Evolutionary conservation across 2,329 filamentous ascomycete genomes (phyloP).

Genomic region (Elsinoe fawcettii): DNA sequence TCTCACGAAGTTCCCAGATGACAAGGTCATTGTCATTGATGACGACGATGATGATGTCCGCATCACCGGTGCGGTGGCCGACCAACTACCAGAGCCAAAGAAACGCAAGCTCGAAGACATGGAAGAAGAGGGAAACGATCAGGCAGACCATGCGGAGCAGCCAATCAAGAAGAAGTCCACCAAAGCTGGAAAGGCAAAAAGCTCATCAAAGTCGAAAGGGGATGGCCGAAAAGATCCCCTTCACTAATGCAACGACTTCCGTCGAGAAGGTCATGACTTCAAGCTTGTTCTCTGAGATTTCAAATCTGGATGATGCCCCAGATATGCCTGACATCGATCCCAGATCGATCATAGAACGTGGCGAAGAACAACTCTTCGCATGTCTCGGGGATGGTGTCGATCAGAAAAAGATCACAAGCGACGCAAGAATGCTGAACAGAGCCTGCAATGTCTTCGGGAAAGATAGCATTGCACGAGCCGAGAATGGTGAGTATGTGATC

Average conservation of each 20-base stretch:
- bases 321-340: background rate
- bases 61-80: background rate
- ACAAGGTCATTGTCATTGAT: background rate
- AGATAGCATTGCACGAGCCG: conserved; percentile 29
- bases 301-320: background rate
- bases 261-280: background rate
- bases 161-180: background rate
- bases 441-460: conserved; percentile 23
- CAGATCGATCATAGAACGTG: background rate
- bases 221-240: background rate
- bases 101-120: background rate
- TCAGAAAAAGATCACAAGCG: conserved; percentile 34
- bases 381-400: conserved; percentile 10
- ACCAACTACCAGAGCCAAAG: background rate
- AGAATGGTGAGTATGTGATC: conserved; percentile 36
- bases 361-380: conserved; percentile 21
- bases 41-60: background rate
- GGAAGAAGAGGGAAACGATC: background rate
- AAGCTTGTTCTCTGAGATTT: background rate
- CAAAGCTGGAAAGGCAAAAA: background rate
- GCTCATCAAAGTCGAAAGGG: background rate
- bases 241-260: conserved; percentile 23
- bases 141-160: background rate
- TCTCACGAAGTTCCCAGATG: background rate
- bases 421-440: conserved; percentile 27